Conservation (phyloP, 805 yeast species). For the Wickerhamiella galacta region DNA sequence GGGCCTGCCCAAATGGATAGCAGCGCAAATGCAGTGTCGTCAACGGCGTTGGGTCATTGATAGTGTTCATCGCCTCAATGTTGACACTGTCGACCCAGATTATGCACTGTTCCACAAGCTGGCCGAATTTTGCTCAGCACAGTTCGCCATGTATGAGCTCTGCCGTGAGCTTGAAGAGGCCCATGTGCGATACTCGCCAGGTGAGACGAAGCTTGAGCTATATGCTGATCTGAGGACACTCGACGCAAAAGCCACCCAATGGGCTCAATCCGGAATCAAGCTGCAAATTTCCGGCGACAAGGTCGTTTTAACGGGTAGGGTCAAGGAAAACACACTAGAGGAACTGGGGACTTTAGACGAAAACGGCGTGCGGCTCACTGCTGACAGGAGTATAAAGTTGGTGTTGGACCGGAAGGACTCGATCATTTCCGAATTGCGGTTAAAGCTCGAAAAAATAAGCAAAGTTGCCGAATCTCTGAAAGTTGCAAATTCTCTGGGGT, state of each 20-base stretch:
- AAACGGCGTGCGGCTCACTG: background rate
- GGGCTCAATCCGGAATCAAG: slow-evolving; percentile 15
- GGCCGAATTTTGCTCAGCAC: slow-evolving; percentile 13
- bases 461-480: slow-evolving; percentile 12
- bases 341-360: slow-evolving; percentile 3
- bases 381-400: too few species aligned
- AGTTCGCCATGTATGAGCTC: slow-evolving; percentile 19
- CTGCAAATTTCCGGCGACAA: slow-evolving; percentile 6
- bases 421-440: background rate
- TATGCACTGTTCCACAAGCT: slow-evolving; percentile 17
- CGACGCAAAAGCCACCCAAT: slow-evolving; percentile 6
- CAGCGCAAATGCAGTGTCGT: slow-evolving; percentile 9
- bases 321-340: slow-evolving; percentile 1
- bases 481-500: slow-evolving; percentile 9
- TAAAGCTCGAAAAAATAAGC: slow-evolving; percentile 6
- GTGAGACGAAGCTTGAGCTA: slow-evolving; percentile 6
- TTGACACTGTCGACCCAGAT: slow-evolving; percentile 14
- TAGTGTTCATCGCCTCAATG: slow-evolving; percentile 8
- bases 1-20: slow-evolving; percentile 13
- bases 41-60: slow-evolving; percentile 15
- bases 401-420: too few species aligned
- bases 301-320: slow-evolving; percentile 3
- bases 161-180: slow-evolving; percentile 17
- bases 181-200: slow-evolving; percentile 10
- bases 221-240: slow-evolving; percentile 11